Percentiles rank a stretch among this genome's conserved stretches.
phyloP scores from a whole-genome alignment of 1,284 basidiomycete genomes.

The Tylopilus sp. region DNA sequence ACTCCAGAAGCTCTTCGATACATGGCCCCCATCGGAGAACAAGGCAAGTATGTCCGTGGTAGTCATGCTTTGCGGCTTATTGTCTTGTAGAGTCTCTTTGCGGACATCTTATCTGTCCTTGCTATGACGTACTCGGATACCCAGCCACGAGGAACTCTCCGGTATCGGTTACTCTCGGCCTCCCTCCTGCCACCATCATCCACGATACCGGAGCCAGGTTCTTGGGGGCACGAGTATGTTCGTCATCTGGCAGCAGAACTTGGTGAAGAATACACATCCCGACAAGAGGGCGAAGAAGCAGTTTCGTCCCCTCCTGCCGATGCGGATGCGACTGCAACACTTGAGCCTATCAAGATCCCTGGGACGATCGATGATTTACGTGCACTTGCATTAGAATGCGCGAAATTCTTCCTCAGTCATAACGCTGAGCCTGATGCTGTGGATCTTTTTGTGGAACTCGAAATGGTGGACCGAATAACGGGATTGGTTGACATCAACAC shows the following conservation, averaged over 20 bases:
- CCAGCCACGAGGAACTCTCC: slow-evolving; percentile 89
- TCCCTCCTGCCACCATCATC: slow-evolving; percentile 63
- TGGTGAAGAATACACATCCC: slow-evolving; percentile 84
- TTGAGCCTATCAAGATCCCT: slow-evolving; percentile 33
- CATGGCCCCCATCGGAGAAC: slow-evolving; percentile 77
- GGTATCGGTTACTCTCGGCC: slow-evolving; percentile 85
- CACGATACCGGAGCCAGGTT: slow-evolving; percentile 82
- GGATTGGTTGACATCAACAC: slow-evolving; percentile 86
- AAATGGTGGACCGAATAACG: slow-evolving; percentile 81
- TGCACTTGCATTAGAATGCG: slow-evolving; percentile 81
- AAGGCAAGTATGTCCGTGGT: slow-evolving; percentile 53
- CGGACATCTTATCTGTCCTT: slow-evolving; percentile 97
- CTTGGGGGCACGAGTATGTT: slow-evolving; percentile 99
- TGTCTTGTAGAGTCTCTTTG: slow-evolving; percentile 76
- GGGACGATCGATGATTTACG: slow-evolving; percentile 75
- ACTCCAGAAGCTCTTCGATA: slow-evolving; percentile 79
- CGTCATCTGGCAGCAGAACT: slow-evolving; percentile 96
- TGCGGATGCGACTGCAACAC: slow-evolving; percentile 28
- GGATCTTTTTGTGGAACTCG: slow-evolving; percentile 92
- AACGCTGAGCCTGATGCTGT: slow-evolving; percentile 99
- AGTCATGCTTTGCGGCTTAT: slow-evolving; percentile 5
- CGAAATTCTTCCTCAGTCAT: slow-evolving; percentile 89
- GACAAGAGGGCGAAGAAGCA: slow-evolving; percentile 50
- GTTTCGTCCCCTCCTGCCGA: slow-evolving; percentile 31
- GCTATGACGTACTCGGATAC: slow-evolving; percentile 99